phyloP scores from a whole-genome alignment of 352 stramenopile genomes.

The Phytophthora sp. region DNA sequence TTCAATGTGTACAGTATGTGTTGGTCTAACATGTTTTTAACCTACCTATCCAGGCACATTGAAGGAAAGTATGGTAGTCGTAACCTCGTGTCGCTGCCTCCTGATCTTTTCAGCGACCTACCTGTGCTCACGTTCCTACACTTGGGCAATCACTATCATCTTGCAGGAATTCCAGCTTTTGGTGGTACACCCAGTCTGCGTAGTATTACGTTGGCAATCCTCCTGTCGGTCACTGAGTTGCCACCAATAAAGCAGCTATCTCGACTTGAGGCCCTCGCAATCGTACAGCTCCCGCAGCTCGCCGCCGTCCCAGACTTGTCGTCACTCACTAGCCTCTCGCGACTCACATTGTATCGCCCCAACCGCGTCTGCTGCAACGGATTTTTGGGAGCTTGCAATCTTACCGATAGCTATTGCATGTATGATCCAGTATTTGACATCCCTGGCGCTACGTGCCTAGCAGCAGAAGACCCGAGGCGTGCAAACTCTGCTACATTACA shows the following conservation, averaged over 20 bases:
- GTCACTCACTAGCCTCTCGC: slow-evolving; percentile 1
- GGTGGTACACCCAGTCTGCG: slow-evolving; percentile 11
- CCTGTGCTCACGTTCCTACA: slow-evolving; percentile 21
- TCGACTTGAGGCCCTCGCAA: slow-evolving; percentile 2
- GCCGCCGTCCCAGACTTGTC: slow-evolving; percentile 3
- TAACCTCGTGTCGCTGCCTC: slow-evolving; percentile 11
- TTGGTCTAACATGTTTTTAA: background rate
- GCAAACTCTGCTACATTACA: slow-evolving; percentile 3
- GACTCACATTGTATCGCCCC: slow-evolving; percentile 8
- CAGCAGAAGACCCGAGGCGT: slow-evolving; percentile 1
- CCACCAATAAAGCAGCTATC: slow-evolving; percentile 10
- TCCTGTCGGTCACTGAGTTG: slow-evolving; percentile 15
- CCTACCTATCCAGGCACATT: slow-evolving; percentile 6
- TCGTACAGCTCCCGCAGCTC: slow-evolving; percentile 8
- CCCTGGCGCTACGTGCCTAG: slow-evolving; percentile 7
- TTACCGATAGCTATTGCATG: slow-evolving; percentile 8
- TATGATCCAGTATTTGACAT: slow-evolving; percentile 9
- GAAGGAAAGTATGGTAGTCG: slow-evolving; percentile 19
- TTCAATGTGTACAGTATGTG: background rate
- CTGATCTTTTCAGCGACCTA: slow-evolving; percentile 15
- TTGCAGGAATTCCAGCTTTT: slow-evolving; percentile 4
- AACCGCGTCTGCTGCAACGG: slow-evolving; percentile 21
- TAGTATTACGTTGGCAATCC: slow-evolving; percentile 11
- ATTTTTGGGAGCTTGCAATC: slow-evolving; percentile 18
- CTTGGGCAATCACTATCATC: slow-evolving; percentile 18